Evolutionary conservation across 1,284 basidiomycete genomes (phyloP).

Genomic region (Singerocomus rubriflavus): DNA sequence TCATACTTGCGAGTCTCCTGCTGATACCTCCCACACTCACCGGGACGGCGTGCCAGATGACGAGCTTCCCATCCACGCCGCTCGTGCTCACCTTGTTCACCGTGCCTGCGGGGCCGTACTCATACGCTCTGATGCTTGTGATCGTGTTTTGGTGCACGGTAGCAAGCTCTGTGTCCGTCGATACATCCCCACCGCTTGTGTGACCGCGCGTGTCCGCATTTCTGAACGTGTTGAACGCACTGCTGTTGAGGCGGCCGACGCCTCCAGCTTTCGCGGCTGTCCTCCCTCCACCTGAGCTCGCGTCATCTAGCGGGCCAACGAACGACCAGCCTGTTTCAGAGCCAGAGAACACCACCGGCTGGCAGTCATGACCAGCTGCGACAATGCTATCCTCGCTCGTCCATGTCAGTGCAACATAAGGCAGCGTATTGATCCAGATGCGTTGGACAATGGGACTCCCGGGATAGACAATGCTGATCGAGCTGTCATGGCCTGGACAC

Average conservation of each 20-base stretch:
- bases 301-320: constrained; percentile 82
- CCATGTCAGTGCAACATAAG: constrained; percentile 83
- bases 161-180: constrained; percentile 67
- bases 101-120: constrained; percentile 52
- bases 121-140: constrained; percentile 83
- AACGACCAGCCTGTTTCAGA: constrained; percentile 70
- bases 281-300: constrained; percentile 46
- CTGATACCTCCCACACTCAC: constrained; percentile 42
- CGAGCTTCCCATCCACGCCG: constrained; percentile 94
- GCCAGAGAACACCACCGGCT: constrained; percentile 86
- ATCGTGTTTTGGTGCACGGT: constrained; percentile 99
- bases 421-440: constrained; percentile 75
- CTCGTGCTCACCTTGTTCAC: constrained; percentile 84
- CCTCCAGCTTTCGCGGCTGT: constrained; percentile 42
- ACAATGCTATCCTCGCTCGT: constrained; percentile 78
- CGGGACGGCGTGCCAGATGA: constrained; percentile 82
- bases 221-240: constrained; percentile 95
- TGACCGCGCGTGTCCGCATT: constrained; percentile 90
- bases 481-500: constrained; percentile 81
- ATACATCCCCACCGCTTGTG: constrained; percentile 36
- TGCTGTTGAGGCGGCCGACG: constrained; percentile 87
- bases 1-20: constrained; percentile 49
- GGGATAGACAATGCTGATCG: constrained; percentile 88
- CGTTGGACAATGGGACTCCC: constrained; percentile 65
- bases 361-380: constrained; percentile 97